A percentile compares a stretch with the other conserved stretches of the same genome.
phyloP scores from a whole-genome alignment of 2,329 filamentous ascomycete genomes.

The Celoporthe dispersa region DNA sequence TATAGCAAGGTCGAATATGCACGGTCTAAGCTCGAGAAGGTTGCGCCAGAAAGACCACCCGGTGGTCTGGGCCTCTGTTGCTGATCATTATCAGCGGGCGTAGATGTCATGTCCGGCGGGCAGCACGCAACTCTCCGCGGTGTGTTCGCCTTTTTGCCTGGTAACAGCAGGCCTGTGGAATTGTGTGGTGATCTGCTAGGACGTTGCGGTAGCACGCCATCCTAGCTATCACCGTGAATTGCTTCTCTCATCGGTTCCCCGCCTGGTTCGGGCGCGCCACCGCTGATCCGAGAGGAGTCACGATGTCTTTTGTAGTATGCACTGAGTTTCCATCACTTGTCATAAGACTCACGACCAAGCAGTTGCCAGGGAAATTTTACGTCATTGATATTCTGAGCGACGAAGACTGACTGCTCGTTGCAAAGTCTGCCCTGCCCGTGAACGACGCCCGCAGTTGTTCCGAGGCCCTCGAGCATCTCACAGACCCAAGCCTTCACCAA shows the following conservation, averaged over 20 bases:
- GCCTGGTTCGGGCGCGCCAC: neutral
- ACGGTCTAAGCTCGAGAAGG: neutral
- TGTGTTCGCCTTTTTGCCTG: neutral
- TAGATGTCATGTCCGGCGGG: constrained; percentile 9
- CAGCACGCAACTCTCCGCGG: constrained; percentile 13
- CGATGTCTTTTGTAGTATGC: neutral
- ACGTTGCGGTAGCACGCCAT: neutral
- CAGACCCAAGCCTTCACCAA: too few relatives aligned
- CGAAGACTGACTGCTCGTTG: neutral
- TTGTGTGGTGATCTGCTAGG: neutral
- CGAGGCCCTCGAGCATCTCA: too few relatives aligned
- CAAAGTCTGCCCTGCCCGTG: neutral
- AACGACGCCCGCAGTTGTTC: too few relatives aligned
- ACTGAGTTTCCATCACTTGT: neutral
- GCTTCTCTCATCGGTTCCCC: neutral
- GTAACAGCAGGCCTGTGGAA: neutral
- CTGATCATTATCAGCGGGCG: constrained; percentile 4
- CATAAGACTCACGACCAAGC: neutral
- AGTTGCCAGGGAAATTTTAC: neutral
- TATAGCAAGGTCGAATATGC: neutral
- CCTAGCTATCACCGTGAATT: neutral
- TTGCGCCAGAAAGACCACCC: neutral
- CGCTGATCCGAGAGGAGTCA: neutral
- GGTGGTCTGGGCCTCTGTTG: neutral
- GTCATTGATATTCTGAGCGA: neutral